A percentile compares a stretch with the other conserved stretches of the same genome.
Conservation (phyloP, 345 rosid genomes). For the Fremontodendron californicum region DNA sequence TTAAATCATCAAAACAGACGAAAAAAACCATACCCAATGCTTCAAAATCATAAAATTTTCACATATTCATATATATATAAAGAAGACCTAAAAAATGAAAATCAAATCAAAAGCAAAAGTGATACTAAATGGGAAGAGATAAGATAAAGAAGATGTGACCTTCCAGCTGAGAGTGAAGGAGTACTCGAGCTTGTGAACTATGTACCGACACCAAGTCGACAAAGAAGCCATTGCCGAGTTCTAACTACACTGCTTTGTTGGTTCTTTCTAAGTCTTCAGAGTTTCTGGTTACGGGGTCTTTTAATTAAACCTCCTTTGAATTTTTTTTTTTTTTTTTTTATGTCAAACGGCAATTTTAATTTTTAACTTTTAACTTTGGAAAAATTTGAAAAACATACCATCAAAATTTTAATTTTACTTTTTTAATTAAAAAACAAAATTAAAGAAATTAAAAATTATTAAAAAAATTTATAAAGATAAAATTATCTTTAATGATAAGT, state of each 20-base stretch:
- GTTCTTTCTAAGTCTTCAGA: neutral
- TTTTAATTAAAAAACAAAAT: too few relatives aligned
- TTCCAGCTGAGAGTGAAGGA: constrained; percentile 55
- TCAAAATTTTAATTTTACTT: too few relatives aligned
- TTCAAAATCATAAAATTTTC: neutral
- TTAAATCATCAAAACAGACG: neutral
- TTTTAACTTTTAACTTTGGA: too few relatives aligned
- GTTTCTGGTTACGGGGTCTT: neutral
- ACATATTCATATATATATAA: neutral
- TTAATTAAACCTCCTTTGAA: neutral
- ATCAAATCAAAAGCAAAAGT: neutral
- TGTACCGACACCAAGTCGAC: constrained; percentile 74
- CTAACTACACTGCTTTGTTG: too few relatives aligned
- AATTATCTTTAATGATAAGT: too few relatives aligned
- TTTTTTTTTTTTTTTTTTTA: neutral
- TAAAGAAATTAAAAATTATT: too few relatives aligned
- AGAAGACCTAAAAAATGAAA: neutral
- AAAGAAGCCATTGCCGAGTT: constrained; percentile 56
- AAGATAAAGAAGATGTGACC: constrained; percentile 33
- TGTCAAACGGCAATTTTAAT: too few relatives aligned
- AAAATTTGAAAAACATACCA: too few relatives aligned
- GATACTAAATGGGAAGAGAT: neutral
- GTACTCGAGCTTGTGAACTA: constrained; percentile 64
- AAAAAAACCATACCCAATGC: neutral
- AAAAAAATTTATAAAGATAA: too few relatives aligned